Percentiles rank a stretch among this genome's conserved stretches.
phyloP scores from a whole-genome alignment of 176 grass and related monocot genomes.

The Lolium rigidum region DNA sequence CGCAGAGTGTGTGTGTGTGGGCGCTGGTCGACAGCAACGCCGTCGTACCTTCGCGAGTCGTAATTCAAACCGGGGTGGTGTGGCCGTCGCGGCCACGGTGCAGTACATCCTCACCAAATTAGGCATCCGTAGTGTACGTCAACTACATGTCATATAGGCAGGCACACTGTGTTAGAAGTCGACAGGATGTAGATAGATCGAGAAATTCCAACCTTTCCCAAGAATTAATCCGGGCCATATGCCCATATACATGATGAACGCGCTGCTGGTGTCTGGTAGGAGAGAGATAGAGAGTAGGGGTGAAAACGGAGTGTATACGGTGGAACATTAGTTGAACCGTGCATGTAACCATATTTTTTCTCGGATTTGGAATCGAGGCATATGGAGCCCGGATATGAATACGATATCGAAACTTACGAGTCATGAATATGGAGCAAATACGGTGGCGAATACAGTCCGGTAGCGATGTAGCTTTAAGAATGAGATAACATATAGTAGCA shows the following conservation, averaged over 20 bases:
- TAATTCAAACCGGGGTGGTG: slow-evolving; percentile 33
- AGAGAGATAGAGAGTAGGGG: no score
- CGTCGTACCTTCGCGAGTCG: background rate
- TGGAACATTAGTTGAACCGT: no score
- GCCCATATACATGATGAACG: background rate
- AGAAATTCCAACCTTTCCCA: background rate
- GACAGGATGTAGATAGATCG: background rate
- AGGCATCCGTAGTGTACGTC: background rate
- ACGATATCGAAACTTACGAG: no score
- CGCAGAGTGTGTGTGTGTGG: background rate
- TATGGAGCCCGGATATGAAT: no score
- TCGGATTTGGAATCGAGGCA: no score
- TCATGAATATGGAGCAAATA: no score
- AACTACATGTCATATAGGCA: background rate
- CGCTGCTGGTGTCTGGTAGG: background rate
- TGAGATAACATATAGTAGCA: no score
- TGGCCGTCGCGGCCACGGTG: slow-evolving; percentile 2
- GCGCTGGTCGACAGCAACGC: slow-evolving; percentile 12
- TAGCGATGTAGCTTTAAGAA: no score
- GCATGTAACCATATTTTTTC: no score
- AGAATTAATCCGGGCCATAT: background rate
- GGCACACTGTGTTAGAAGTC: background rate
- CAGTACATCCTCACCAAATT: slow-evolving; percentile 17
- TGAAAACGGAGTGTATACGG: no score
- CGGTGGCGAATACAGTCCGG: no score